Conservation (phyloP, 176 grass and related monocot genomes). For the Metroxylon sagu region DNA sequence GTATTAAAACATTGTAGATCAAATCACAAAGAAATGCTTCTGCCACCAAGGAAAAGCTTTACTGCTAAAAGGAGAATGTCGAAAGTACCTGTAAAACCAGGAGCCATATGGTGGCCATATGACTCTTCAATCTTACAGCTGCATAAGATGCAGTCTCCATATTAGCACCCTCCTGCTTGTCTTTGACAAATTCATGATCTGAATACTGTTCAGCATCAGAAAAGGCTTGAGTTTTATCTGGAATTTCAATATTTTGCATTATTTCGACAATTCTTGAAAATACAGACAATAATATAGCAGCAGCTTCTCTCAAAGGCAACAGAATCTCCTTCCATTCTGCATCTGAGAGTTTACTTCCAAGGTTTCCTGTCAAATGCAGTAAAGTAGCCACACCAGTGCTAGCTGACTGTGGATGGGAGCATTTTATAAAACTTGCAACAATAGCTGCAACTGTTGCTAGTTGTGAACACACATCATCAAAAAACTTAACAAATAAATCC, state of each 20-base stretch:
- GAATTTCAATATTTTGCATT: conserved; percentile 89
- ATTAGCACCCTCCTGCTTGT: conserved; percentile 60
- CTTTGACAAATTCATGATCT: conserved; percentile 63
- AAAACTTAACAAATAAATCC: conserved; percentile 66
- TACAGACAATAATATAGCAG: conserved; percentile 34
- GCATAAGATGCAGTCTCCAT: conserved; percentile 32
- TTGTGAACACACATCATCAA: conserved; percentile 60
- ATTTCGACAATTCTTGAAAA: conserved; percentile 66
- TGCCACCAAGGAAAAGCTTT: no score
- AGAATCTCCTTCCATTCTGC: conserved; percentile 71
- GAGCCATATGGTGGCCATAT: conserved; percentile 14
- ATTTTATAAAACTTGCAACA: conserved; percentile 60
- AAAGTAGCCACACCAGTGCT: conserved; percentile 59
- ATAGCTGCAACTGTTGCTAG: conserved; percentile 56
- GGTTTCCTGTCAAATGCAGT: conserved; percentile 57
- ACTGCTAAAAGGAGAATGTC: neutral
- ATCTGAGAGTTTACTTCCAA: conserved; percentile 55
- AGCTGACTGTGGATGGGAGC: conserved; percentile 68
- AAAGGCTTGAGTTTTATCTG: conserved; percentile 62
- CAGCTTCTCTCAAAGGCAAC: conserved; percentile 64
- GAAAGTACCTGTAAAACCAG: conserved; percentile 17
- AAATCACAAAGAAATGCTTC: no score
- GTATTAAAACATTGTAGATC: no score
- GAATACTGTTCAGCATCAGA: conserved; percentile 76
- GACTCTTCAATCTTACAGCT: conserved; percentile 22